Conservation (phyloP, 495 filamentous ascomycete genomes). For the Cryomyces minteri region DNA sequence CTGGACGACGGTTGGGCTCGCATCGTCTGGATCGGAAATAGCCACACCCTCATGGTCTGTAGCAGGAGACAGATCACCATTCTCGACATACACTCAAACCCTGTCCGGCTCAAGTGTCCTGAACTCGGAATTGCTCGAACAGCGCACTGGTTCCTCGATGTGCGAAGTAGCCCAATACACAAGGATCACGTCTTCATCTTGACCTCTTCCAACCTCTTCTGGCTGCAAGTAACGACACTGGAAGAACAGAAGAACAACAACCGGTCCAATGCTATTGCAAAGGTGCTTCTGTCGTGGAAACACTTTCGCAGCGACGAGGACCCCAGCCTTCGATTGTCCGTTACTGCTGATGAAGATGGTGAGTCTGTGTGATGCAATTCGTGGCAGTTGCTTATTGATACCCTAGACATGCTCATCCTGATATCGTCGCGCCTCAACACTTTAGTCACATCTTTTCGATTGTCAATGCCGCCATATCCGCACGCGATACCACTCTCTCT, state of each 20-base stretch:
- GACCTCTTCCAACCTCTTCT: slow-evolving; percentile 14
- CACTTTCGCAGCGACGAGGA: slow-evolving; percentile 26
- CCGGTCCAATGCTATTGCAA: slow-evolving; percentile 8
- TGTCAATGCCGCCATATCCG: background rate
- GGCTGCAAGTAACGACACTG: slow-evolving; percentile 6
- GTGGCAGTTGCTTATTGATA: background rate
- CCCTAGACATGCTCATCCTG: slow-evolving; percentile 1
- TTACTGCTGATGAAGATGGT: slow-evolving; percentile 11
- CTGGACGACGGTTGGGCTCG: slow-evolving; percentile 21
- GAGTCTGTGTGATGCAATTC: background rate
- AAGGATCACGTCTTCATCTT: slow-evolving; percentile 14
- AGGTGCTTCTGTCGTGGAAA: slow-evolving; percentile 20
- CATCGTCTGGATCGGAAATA: slow-evolving; percentile 18
- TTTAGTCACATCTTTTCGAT: slow-evolving; percentile 13
- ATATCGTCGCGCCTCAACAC: slow-evolving; percentile 11
- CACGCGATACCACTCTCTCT: background rate
- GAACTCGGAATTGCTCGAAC: slow-evolving; percentile 4
- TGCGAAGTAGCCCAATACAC: slow-evolving; percentile 9
- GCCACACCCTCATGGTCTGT: slow-evolving; percentile 16
- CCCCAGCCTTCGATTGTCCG: slow-evolving; percentile 1
- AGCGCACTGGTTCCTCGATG: slow-evolving; percentile 17
- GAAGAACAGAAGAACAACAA: slow-evolving; percentile 4
- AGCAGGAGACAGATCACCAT: slow-evolving; percentile 12
- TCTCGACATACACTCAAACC: slow-evolving; percentile 7
- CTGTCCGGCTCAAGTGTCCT: slow-evolving; percentile 3